Evolutionary conservation across 768 basidiomycete species (phyloP).

Genomic region (Mycena sanguinolenta): DNA sequence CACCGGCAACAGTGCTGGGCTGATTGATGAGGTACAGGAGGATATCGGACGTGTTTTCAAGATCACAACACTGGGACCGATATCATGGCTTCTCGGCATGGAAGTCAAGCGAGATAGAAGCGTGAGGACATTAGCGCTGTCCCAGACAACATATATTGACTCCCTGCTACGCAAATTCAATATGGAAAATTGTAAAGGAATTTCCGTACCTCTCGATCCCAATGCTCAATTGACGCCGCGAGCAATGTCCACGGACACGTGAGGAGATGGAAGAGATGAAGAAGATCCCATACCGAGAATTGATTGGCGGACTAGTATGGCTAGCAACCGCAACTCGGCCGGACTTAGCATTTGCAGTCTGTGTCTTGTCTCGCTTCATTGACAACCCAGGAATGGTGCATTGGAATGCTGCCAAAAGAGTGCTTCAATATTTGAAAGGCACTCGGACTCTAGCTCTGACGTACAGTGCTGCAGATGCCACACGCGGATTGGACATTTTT

Average conservation of each 20-base stretch:
- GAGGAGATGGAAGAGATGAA: neutral
- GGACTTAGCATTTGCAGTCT: neutral
- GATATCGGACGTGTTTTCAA: constrained; percentile 45
- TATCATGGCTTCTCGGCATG: constrained; percentile 48
- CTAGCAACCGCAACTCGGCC: neutral
- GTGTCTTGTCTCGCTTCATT: constrained; percentile 10
- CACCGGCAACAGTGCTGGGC: constrained; percentile 31
- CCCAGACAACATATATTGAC: constrained; percentile 46
- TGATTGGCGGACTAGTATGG: neutral
- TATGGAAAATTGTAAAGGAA: constrained; percentile 12
- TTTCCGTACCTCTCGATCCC: constrained; percentile 17
- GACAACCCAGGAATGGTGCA: constrained; percentile 12
- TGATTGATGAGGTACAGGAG: constrained; percentile 36
- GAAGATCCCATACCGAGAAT: neutral
- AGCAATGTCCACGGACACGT: constrained; percentile 5
- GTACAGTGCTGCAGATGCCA: constrained; percentile 12
- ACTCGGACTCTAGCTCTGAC: constrained; percentile 21
- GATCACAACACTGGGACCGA: constrained; percentile 46
- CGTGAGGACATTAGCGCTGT: constrained; percentile 43
- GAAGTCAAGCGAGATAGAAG: constrained; percentile 40
- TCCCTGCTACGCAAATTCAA: constrained; percentile 40
- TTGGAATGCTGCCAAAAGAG: constrained; percentile 23
- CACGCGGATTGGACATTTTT: constrained; percentile 15
- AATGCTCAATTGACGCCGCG: constrained; percentile 1
- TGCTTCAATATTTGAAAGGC: constrained; percentile 26